These are phyloP conservation scores for Podaxis mareebaensis DNA, from an alignment of 768 basidiomycete genomes.

Conservation along the genomic window DNA sequence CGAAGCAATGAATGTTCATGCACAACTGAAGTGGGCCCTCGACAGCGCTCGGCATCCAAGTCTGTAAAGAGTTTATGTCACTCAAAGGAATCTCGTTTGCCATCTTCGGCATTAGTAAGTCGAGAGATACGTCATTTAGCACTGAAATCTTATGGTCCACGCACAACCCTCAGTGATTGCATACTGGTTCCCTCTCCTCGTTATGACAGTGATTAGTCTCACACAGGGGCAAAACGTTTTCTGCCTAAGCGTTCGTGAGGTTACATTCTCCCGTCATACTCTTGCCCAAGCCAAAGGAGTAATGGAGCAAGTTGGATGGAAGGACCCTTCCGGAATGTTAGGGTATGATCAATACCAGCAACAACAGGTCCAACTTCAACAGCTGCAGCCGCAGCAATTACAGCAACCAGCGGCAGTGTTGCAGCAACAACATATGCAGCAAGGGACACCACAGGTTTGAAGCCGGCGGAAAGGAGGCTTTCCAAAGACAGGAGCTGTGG, in stretches of 20 bases:
- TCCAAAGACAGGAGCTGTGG: too few relatives aligned
- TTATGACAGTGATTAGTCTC: constrained; percentile 1
- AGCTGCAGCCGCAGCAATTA: constrained; percentile 2
- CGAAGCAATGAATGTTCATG: too few relatives aligned
- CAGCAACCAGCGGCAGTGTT: constrained; percentile 1
- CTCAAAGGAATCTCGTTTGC: neutral
- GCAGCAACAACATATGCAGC: neutral
- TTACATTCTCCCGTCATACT: neutral
- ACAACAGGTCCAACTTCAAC: constrained; percentile 4
- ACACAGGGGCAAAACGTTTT: constrained; percentile 4
- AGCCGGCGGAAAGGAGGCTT: neutral
- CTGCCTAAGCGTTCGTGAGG: neutral
- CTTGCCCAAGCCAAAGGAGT: neutral
- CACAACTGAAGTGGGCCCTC: neutral
- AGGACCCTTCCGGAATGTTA: neutral
- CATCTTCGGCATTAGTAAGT: neutral
- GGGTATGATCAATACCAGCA: neutral
- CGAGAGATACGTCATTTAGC: neutral
- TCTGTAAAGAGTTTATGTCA: neutral
- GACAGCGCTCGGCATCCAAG: neutral
- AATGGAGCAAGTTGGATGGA: neutral
- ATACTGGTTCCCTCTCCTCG: constrained; percentile 3
- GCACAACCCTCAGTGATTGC: neutral
- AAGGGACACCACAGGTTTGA: neutral
- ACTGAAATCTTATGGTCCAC: neutral